Evolutionary conservation across 208 protist species (phyloP).

Genomic region (Crithidia expoeki): DNA sequence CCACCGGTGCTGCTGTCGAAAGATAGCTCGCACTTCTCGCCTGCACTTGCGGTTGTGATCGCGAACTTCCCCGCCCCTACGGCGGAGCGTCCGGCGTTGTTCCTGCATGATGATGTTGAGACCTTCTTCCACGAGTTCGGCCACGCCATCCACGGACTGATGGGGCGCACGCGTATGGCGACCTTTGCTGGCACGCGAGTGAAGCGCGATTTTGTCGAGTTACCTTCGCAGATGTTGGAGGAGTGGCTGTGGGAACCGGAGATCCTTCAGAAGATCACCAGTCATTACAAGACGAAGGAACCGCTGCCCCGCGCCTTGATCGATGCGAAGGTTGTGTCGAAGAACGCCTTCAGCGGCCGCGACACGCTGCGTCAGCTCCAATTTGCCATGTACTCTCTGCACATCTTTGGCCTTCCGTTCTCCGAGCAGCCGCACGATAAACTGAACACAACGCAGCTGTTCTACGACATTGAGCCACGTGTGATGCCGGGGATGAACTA

Average conservation of each 20-base stretch:
- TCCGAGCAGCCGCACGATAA: slow-evolving; percentile 43
- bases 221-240: slow-evolving; percentile 90
- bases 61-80: slow-evolving; percentile 80
- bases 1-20: slow-evolving; percentile 60
- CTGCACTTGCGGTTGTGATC: slow-evolving; percentile 76
- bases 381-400: slow-evolving; percentile 81
- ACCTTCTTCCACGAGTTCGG: slow-evolving; percentile 94
- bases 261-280: slow-evolving; percentile 78
- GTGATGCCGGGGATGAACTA: slow-evolving; percentile 69
- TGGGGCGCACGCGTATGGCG: slow-evolving; percentile 78
- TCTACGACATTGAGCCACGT: slow-evolving; percentile 52
- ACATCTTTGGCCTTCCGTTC: slow-evolving; percentile 76
- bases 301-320: slow-evolving; percentile 68
- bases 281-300: slow-evolving; percentile 84
- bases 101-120: slow-evolving; percentile 80
- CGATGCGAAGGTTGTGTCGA: slow-evolving; percentile 78
- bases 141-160: slow-evolving; percentile 84
- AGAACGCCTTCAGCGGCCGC: slow-evolving; percentile 72
- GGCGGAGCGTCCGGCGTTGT: slow-evolving; percentile 70
- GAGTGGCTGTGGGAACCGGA: slow-evolving; percentile 90
- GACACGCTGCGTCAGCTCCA: slow-evolving; percentile 78
- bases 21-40: slow-evolving; percentile 67
- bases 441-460: slow-evolving; percentile 67
- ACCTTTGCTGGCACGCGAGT: slow-evolving; percentile 78
- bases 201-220: slow-evolving; percentile 90